Conservation (phyloP, 2,329 filamentous ascomycete genomes). For the Penicillium sp. region DNA sequence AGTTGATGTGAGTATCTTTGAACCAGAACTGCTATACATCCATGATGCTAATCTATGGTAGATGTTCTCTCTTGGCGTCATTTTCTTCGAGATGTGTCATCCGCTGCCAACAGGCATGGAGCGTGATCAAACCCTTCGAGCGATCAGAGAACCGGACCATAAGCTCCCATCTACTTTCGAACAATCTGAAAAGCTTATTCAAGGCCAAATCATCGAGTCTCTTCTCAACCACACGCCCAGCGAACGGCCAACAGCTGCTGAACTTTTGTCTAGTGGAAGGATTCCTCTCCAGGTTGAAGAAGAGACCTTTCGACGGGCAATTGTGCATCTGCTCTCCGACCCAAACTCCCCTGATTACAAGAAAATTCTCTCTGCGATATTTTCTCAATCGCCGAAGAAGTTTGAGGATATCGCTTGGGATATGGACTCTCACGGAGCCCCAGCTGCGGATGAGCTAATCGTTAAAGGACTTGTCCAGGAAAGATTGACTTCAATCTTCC, state of each 20-base stretch:
- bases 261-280: conserved; percentile 81
- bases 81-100: conserved; percentile 96
- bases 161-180: conserved; percentile 72
- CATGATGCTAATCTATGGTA: conserved; percentile 15
- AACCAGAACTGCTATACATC: background rate
- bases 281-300: conserved; percentile 91
- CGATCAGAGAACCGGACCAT: conserved; percentile 67
- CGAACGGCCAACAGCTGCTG: conserved; percentile 76
- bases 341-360: conserved; percentile 84
- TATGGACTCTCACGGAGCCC: conserved; percentile 59
- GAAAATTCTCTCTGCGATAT: conserved; percentile 84
- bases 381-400: conserved; percentile 71
- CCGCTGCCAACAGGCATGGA: conserved; percentile 64
- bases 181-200: conserved; percentile 64
- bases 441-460: conserved; percentile 56
- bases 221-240: conserved; percentile 80
- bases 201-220: conserved; percentile 75
- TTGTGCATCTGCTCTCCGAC: conserved; percentile 74
- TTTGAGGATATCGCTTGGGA: conserved; percentile 82
- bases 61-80: conserved; percentile 97
- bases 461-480: conserved; percentile 73
- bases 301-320: conserved; percentile 79
- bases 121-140: conserved; percentile 64
- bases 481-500: conserved; percentile 74
- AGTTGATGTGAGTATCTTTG: conserved; percentile 67